phyloP scores from a whole-genome alignment of 2,329 filamentous ascomycete genomes.

The Botrytis galanthina region DNA sequence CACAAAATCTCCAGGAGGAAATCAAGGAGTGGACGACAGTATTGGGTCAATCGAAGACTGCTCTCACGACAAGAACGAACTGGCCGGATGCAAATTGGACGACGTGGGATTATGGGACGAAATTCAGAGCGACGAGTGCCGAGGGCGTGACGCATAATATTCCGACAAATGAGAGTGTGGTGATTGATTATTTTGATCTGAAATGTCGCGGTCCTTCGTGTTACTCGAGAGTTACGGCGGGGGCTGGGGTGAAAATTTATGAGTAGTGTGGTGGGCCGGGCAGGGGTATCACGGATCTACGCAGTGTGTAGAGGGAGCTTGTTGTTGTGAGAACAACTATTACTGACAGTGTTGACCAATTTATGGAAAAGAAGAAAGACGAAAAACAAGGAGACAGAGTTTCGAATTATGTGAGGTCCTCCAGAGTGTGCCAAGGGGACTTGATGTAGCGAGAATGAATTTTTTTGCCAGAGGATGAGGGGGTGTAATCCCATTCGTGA shows the following conservation, averaged over 20 bases:
- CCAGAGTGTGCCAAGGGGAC: too few relatives aligned
- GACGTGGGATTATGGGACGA: constrained; percentile 30
- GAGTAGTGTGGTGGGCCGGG: not conserved
- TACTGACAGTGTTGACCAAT: not conserved
- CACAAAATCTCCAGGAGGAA: constrained; percentile 44
- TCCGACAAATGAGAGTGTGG: constrained; percentile 26
- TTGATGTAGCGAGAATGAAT: too few relatives aligned
- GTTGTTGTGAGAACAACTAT: not conserved
- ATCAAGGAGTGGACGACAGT: constrained; percentile 50
- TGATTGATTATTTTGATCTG: constrained; percentile 32
- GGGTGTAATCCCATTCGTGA: too few relatives aligned
- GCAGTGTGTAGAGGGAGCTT: not conserved
- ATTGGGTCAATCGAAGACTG: constrained; percentile 31
- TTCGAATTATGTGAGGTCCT: too few relatives aligned
- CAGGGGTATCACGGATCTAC: not conserved
- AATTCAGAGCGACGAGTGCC: constrained; percentile 28
- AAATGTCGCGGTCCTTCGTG: constrained; percentile 21
- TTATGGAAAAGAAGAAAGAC: not conserved
- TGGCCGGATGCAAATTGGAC: constrained; percentile 35
- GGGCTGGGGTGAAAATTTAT: not conserved
- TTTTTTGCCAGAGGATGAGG: too few relatives aligned
- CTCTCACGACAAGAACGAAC: constrained; percentile 29
- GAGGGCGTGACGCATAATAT: constrained; percentile 31
- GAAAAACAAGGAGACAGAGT: too few relatives aligned
- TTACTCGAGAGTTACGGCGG: constrained; percentile 13